phyloP scores from a whole-genome alignment of 495 filamentous ascomycete species.

The Podospora conica region DNA sequence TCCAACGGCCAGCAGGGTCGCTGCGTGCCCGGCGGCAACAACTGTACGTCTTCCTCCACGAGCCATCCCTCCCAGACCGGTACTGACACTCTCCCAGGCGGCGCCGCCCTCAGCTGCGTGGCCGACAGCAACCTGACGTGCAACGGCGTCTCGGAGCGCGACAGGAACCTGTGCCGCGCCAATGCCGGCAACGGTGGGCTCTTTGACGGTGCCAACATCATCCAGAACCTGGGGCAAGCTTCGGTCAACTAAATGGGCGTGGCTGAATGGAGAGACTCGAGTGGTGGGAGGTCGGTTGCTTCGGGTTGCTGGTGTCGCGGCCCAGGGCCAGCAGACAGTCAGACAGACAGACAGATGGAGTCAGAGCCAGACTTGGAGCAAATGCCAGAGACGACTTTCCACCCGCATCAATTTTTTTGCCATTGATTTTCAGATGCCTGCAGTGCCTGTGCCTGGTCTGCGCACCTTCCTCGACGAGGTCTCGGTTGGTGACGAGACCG shows the following conservation, averaged over 20 bases:
- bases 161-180: slow-evolving; percentile 22
- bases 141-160: slow-evolving; percentile 25
- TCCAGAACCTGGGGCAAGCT: slow-evolving; percentile 16
- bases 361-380: not conserved
- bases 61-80: not conserved
- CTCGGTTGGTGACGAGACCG: too few species aligned
- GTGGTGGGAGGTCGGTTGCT: not conserved
- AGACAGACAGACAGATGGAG: not conserved
- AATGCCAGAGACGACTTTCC: not conserved
- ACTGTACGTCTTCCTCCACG: slow-evolving; percentile 14
- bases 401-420: too few species aligned
- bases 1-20: slow-evolving; percentile 22
- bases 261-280: not conserved
- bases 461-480: not conserved
- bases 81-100: slow-evolving; percentile 10
- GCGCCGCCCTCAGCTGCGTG: slow-evolving; percentile 21
- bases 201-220: slow-evolving; percentile 20
- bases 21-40: slow-evolving; percentile 26
- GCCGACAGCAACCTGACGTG: slow-evolving; percentile 20
- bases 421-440: not conserved
- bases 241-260: slow-evolving; percentile 11
- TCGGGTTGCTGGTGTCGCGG: not conserved
- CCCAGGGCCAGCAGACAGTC: too few species aligned
- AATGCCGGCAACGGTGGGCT: slow-evolving; percentile 16
- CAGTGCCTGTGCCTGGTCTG: not conserved